Evolutionary conservation across 2,329 filamentous ascomycete genomes (phyloP), one percentile per base, ranked within the genome.

Genomic region (Achaetomium macrosporum): DNA sequence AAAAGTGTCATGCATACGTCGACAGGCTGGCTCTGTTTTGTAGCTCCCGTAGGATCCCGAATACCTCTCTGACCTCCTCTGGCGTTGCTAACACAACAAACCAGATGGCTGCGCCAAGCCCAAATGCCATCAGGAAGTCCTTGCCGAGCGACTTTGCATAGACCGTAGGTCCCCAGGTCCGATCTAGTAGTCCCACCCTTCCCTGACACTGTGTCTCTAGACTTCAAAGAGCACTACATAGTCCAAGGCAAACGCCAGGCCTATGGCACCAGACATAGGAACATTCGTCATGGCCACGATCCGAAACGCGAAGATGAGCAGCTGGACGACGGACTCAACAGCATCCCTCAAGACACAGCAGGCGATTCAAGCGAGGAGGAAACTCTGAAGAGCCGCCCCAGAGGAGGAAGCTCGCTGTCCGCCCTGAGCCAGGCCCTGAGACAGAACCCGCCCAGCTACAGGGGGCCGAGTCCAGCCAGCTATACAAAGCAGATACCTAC

Each of bases 201-300:
- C n/a, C n/a, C 42, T 35, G 17, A 25, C 8, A 5, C 16, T 47
- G 10, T 16, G 16, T 17, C 29, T 35, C 6, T n/a, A 62, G 60
- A 62, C 41, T 57, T 62, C 39, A 61, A 57, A 53, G 54, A 52
- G 5, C 56, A 57, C 4, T 62, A 62, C 49, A 57, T 57, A n/a
- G 29, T 50, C 48, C 56, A 57, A 16, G 60, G 60, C 47, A 53
- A 55, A 42, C 56, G 42, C 15, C 54, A 49, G 16, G 29, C 17
- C 30, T 40, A 19, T 40, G 29, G 13, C 47, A n/a, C 5, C 15
- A 30, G n/a, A 17, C 11, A 31, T 29, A 33, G 13, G n/a, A 10
- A 11, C 42, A 16, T 7, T 11, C 41, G 20, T 20, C 20, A 1
- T 2, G 10, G 17, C 41, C 41, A 16, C 11, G 8, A 2, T 15